A percentile compares a stretch with the other conserved stretches of the same genome.
Evolutionary conservation across 1,139 yeast genomes (phyloP).

Genomic region (Pichia sp.): DNA sequence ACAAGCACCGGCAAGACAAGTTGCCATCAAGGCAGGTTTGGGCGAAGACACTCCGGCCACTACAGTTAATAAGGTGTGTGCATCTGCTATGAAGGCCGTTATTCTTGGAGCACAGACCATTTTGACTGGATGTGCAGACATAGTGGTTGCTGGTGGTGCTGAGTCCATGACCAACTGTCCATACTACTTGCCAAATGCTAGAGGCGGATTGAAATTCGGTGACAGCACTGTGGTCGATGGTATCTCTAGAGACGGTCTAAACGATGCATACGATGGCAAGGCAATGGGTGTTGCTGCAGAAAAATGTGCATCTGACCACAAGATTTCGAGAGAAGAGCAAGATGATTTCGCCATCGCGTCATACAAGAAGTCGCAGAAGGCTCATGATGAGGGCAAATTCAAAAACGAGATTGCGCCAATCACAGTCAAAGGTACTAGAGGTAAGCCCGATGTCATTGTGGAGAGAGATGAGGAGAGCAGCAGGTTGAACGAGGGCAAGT

Average conservation of each 20-base stretch:
- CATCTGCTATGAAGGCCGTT: constrained; percentile 90
- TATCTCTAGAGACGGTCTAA: constrained; percentile 82
- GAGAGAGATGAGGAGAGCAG: constrained; percentile 67
- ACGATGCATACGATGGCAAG: constrained; percentile 78
- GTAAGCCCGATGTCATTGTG: constrained; percentile 79
- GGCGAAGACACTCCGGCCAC: constrained; percentile 76
- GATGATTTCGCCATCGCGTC: constrained; percentile 67
- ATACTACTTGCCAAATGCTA: constrained; percentile 81
- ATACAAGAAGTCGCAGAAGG: constrained; percentile 74
- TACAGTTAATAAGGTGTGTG: constrained; percentile 94
- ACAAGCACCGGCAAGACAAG: constrained; percentile 98
- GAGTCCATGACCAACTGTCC: constrained; percentile 97
- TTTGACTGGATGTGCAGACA: constrained; percentile 82
- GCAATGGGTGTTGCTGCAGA: constrained; percentile 98
- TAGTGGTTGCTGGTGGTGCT: constrained; percentile 95
- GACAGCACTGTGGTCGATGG: constrained; percentile 78
- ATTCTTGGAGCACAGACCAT: constrained; percentile 89
- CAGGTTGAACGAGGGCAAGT: constrained; percentile 70
- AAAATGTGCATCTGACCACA: constrained; percentile 79
- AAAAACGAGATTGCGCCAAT: constrained; percentile 76
- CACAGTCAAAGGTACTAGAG: constrained; percentile 84
- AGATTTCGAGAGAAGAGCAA: constrained; percentile 62
- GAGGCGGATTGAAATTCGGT: constrained; percentile 88
- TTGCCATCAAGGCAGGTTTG: constrained; percentile 85
- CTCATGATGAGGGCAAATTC: constrained; percentile 77